Base-by-base conservation (phyloP, 148 eudicot genomes). In the Silene uniflora region DNA sequence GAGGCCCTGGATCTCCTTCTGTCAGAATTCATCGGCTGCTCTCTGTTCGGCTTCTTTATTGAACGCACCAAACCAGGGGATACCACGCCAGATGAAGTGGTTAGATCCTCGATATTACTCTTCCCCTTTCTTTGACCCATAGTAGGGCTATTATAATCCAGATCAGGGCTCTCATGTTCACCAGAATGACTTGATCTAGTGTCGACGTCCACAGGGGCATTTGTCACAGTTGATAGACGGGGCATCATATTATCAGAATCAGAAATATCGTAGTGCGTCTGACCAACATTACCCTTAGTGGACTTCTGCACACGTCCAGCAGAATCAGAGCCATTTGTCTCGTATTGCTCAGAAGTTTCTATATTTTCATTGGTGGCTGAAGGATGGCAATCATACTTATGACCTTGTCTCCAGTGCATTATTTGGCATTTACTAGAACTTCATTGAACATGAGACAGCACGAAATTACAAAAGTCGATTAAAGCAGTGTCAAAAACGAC, bases 391-490 rank as follows among this genome's bases (percentile, higher is more conserved):
- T 81, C 78, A 69, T 67, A 77, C 78, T 81, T 81, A 65, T 81
- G 83, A 69, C 80, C 80, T 73, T 81, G 77, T 56, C 84, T 81
- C 84, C 84, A 81, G 58, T 81, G 84, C 71, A 62, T 77, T 12
- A 81, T 73, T 81, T 81, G 84, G 75, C 84, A 81, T 71, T 81
- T 81, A 73, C 84, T 81, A 52, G 84, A 81, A 46, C 84, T 81
- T 10, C 78, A 59, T 49, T 21, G 55, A 11, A 67, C 69, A 22
- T n/a, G 35, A 46, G 61, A 74, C 63, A 62, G 4, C 44, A 76
- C 6, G 54, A 46, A 44, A 76, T 25, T 19, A 65, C 11, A 35
- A 6, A 19, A 18, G 63, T 25, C 29, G 49, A 14, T 13, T 24
- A 10, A 39, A 23, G 42, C 35, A 1, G 55, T 59, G 62, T 56